Evolutionary conservation across 352 stramenopile species (phyloP), one percentile per base, ranked within the genome.

Genomic region (Pythium plurisporium): DNA sequence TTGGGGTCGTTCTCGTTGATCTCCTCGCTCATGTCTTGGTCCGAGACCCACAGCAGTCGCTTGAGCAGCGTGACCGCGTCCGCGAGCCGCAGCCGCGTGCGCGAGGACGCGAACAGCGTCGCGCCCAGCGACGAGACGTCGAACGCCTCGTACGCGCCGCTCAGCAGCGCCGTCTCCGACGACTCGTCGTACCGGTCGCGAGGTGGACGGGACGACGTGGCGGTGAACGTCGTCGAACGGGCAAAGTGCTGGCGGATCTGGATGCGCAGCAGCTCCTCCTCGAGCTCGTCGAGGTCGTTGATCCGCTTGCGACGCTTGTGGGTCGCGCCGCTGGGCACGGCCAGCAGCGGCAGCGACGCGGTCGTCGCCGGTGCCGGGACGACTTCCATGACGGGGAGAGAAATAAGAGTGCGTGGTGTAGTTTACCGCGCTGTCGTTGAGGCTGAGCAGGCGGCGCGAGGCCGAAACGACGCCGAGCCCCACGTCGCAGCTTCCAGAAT

Each of bases 1-100:
- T 81, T 81, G 3, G 73, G 66, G 60, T 86, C 75, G 41, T 52
- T 64, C 36, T 72, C 73, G 61, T 82, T 74, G 47, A 81, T 70
- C 43, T 79, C 69, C 29, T 81, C 72, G 52, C 66, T 69, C 64
- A 79, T 74, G 62, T 82, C 75, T 33, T 76, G 59, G 37, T 86
- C 75, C 3, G 62, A 63, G 55, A 79, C 63, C 56, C 65, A 79
- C 14, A 86, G 45, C 26, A 82, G 46, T 9, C 75, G 58, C 62
- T 77, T 62, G 27, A 70, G 20, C 26, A 72, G 34, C 55, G 74
- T 68, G 55, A 69, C 64, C n/a, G 65, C 36, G 49, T 73, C 68
- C 4, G 62, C 64, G 3, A 72, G 36, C 20, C 58, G 43, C 17
- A 72, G 36, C 20, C 58, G 43, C 17, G 48, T 56, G 5, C 67